Base-by-base conservation (phyloP, 306 rosid species). In the Carpinus fangiana region DNA sequence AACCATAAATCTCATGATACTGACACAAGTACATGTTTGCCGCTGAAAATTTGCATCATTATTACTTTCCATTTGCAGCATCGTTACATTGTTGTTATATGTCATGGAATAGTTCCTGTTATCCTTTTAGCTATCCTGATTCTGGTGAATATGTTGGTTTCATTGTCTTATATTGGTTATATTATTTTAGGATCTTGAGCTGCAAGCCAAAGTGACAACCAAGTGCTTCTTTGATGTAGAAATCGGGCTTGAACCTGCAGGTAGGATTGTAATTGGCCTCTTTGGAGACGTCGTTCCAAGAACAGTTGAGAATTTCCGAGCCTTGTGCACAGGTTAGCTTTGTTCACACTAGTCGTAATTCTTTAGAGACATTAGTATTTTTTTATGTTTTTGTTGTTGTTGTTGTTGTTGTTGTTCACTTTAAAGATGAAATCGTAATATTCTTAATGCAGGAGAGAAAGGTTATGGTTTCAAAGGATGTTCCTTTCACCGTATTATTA, bases 401-500 rank as follows among this genome's bases (percentile, higher is more conserved):
- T 57, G 34, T n/a, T n/a, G n/a, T n/a, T n/a, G 50, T 73, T 14
- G 65, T 59, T 57, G 34, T 26, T 23, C 48, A 31, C 56, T 73
- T 70, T 72, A 68, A 67, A 43, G 69, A 85, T 57, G 51, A 62
- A 76, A 41, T 72, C 74, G 47, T 78, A 50, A 20, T 59, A 65
- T 82, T 59, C 36, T 76, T 76, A 79, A 45, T 85, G 82, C 86
- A 94, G 98, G 97, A 77, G 98, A 94, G 86, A 92, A 90, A 85
- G 95, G 97, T 64, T 94, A 90, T 81, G 97, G 97, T 69, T 94
- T 88, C 87, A 91, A 92, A 84, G 98, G 98, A 72, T 80, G 87
- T 85, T 91, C 94, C 81, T 92, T 94, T 89, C 97, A 92, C 84
- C 97, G 97, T 70, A 87, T 90, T 77, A 94, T 94, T 80, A 92